Conservation (phyloP, 257 asterid species). For the Ajuga chamaepitys region DNA sequence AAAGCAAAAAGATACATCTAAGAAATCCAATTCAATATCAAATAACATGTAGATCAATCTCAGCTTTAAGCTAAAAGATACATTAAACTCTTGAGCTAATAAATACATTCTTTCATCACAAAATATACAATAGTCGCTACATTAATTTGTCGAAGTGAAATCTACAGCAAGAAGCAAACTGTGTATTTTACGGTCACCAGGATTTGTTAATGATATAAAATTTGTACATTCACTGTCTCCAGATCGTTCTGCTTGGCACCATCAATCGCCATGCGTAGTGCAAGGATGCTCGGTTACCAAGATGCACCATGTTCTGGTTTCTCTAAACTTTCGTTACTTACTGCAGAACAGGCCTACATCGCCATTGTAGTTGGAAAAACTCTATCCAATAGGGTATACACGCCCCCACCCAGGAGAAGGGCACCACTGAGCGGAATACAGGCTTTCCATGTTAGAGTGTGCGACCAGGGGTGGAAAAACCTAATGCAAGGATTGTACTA, state of each 20-base stretch:
- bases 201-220: not conserved
- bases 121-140: not conserved
- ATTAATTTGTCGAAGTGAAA: not conserved
- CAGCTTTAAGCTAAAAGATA: too few relatives aligned
- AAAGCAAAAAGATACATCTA: too few relatives aligned
- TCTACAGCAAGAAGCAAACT: not conserved
- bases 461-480: not conserved
- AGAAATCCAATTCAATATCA: too few relatives aligned
- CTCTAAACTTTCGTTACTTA: not conserved
- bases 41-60: too few relatives aligned
- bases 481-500: not conserved
- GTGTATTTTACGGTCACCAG: not conserved
- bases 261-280: not conserved
- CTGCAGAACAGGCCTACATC: slow-evolving; percentile 33
- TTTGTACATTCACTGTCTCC: not conserved
- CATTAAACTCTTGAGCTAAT: not conserved
- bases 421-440: slow-evolving; percentile 57
- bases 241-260: not conserved
- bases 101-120: not conserved
- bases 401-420: slow-evolving; percentile 83
- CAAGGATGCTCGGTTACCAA: not conserved
- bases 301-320: not conserved
- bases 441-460: not conserved
- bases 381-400: slow-evolving; percentile 69
- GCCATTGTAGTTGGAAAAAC: slow-evolving; percentile 74